phyloP scores from a whole-genome alignment of 2,329 filamentous ascomycete genomes.

The Scleromitrula shiraiana region DNA sequence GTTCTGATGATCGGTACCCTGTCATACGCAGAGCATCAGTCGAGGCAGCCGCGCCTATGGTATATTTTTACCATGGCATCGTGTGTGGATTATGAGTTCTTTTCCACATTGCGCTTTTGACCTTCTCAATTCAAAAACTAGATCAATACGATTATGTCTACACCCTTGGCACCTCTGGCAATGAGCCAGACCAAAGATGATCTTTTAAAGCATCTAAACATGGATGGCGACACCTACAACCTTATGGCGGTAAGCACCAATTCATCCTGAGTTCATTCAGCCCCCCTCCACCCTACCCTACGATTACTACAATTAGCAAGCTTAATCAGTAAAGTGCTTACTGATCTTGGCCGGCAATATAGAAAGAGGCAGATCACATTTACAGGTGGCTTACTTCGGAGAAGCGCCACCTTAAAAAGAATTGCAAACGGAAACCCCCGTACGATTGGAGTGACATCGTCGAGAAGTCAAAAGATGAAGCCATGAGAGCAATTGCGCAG shows the following conservation, averaged over 20 bases:
- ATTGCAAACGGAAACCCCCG: slow-evolving; percentile 25
- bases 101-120: slow-evolving; percentile 1
- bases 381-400: slow-evolving; percentile 27
- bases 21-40: background rate
- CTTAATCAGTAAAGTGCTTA: slow-evolving; percentile 16
- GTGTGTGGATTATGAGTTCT: background rate
- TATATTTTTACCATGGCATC: background rate
- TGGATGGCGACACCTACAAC: slow-evolving; percentile 22
- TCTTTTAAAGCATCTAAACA: slow-evolving; percentile 23
- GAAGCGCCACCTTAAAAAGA: slow-evolving; percentile 25
- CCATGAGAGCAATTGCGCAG: slow-evolving; percentile 22
- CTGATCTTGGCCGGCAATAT: slow-evolving; percentile 12
- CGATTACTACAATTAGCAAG: background rate
- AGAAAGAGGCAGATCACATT: slow-evolving; percentile 28
- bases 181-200: slow-evolving; percentile 30
- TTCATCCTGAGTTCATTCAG: background rate
- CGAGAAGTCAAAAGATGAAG: slow-evolving; percentile 28
- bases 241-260: slow-evolving; percentile 26
- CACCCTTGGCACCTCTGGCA: slow-evolving; percentile 16
- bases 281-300: background rate
- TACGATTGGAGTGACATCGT: slow-evolving; percentile 30
- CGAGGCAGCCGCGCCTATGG: background rate
- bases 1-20: background rate
- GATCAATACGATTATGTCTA: slow-evolving; percentile 2
- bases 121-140: background rate